Evolutionary conservation across 805 yeast genomes (phyloP).

Genomic region (Suhomyces sp.): DNA sequence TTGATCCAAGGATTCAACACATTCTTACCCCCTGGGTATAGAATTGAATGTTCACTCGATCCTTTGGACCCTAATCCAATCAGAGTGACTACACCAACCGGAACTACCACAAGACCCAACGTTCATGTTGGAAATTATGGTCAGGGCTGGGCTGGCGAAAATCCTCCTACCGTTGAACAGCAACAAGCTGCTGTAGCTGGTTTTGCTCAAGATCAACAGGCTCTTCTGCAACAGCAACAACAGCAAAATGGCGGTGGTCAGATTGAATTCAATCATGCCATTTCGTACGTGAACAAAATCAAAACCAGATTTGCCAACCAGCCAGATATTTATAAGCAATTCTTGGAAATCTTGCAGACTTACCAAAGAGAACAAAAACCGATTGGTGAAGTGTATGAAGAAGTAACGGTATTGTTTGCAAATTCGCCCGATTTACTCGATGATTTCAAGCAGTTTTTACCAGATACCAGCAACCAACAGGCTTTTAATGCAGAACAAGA

Average conservation of each 20-base stretch:
- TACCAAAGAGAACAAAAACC: conserved; percentile 96
- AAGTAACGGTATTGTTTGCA: conserved; percentile 82
- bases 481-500: conserved; percentile 20
- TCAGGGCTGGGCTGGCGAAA: conserved; percentile 28
- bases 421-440: conserved; percentile 93
- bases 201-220: conserved; percentile 17
- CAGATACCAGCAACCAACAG: conserved; percentile 62
- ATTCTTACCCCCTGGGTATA: conserved; percentile 93
- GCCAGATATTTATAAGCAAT: conserved; percentile 94
- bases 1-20: conserved; percentile 97
- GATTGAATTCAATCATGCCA: conserved; percentile 96
- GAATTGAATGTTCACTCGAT: conserved; percentile 85
- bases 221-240: conserved; percentile 14
- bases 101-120: conserved; percentile 73
- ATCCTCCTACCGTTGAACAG: conserved; percentile 5
- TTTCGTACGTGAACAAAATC: conserved; percentile 92
- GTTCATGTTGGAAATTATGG: conserved; percentile 25
- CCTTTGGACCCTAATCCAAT: conserved; percentile 91
- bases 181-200: conserved; percentile 14
- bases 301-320: conserved; percentile 90
- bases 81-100: conserved; percentile 92
- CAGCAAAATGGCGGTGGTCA: conserved; percentile 56
- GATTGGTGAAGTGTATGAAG: conserved; percentile 91
- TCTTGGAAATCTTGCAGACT: conserved; percentile 91
- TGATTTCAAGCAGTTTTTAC: conserved; percentile 93